phyloP scores from a whole-genome alignment of 148 eudicot genomes.

The Arctostaphylos glauca region DNA sequence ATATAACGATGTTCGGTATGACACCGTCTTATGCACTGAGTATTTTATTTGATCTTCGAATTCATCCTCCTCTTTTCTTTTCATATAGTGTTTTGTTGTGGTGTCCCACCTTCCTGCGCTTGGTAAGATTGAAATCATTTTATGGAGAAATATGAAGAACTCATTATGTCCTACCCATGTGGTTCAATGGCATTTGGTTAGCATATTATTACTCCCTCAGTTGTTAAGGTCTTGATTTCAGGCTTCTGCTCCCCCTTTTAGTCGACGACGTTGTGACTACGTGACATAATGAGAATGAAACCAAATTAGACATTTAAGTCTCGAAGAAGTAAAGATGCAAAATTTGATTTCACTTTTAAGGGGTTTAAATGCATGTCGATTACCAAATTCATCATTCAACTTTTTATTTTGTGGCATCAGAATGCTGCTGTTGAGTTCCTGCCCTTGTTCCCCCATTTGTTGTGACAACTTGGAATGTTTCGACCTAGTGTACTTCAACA shows the following conservation, averaged over 20 bases:
- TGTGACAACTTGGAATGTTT: not conserved
- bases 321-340: not conserved
- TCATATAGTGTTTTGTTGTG: not conserved
- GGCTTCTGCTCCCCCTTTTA: not conserved
- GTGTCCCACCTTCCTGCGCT: not conserved
- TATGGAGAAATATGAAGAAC: not conserved
- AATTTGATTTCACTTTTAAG: not conserved
- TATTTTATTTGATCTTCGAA: not conserved
- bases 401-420: not conserved
- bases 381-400: not conserved
- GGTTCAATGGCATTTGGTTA: not conserved
- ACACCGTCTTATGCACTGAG: not conserved
- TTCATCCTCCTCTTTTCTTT: not conserved
- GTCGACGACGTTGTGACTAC: not conserved
- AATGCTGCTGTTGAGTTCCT: not conserved
- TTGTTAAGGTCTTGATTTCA: not conserved
- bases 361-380: not conserved
- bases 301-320: not conserved
- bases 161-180: not conserved
- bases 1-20: constrained; percentile 64
- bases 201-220: not conserved
- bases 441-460: not conserved
- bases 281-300: not conserved
- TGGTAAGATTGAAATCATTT: not conserved
- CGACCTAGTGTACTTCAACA: not conserved